A percentile compares a stretch with the other conserved stretches of the same genome.
Conservation (phyloP, 2,329 filamentous ascomycete genomes). For the Fusarium papillatum region DNA sequence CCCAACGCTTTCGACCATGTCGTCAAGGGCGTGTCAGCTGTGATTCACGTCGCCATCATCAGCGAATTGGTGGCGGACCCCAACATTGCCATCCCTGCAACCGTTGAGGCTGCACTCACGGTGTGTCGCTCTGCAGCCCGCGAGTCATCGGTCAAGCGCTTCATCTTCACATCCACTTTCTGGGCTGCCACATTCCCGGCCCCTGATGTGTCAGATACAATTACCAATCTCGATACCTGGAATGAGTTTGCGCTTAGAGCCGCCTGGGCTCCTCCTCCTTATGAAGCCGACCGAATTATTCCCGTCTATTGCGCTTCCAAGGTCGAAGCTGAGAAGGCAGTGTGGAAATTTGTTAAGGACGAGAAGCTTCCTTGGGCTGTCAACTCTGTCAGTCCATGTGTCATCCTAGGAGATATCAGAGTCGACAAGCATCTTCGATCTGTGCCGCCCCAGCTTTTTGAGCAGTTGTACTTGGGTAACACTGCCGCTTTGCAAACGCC, state of each 20-base stretch:
- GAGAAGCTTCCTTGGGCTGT: constrained; percentile 33
- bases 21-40: constrained; percentile 35
- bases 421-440: constrained; percentile 26
- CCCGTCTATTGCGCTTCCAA: constrained; percentile 22
- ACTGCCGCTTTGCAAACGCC: constrained; percentile 8
- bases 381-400: constrained; percentile 34
- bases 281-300: constrained; percentile 20
- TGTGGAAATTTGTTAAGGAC: constrained; percentile 37
- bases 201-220: constrained; percentile 3
- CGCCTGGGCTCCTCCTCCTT: constrained; percentile 35
- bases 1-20: constrained; percentile 31
- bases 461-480: constrained; percentile 36
- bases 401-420: constrained; percentile 18
- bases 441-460: constrained; percentile 32
- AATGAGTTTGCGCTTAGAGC: constrained; percentile 25
- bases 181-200: constrained; percentile 30
- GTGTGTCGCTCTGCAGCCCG: constrained; percentile 35
- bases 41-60: constrained; percentile 36
- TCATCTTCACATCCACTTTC: constrained; percentile 32
- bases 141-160: constrained; percentile 30
- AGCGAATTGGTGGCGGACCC: constrained; percentile 27
- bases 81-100: constrained; percentile 23
- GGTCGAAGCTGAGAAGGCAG: constrained; percentile 33
- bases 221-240: constrained; percentile 32
- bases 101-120: constrained; percentile 22